phyloP scores from a whole-genome alignment of 1,139 yeast genomes.

The Pichia sp. region DNA sequence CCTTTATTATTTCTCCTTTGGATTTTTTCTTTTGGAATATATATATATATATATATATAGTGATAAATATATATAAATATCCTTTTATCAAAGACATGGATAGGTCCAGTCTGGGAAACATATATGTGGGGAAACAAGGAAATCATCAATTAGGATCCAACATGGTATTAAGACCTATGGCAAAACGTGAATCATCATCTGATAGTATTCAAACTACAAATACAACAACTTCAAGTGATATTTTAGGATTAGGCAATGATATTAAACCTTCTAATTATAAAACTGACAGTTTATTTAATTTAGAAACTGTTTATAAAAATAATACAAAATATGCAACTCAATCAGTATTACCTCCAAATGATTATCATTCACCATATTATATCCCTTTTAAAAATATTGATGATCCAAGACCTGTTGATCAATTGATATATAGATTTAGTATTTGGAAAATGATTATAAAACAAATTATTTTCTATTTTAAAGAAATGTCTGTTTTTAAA shows the following conservation, averaged over 20 bases:
- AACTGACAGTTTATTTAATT: slow-evolving; percentile 11
- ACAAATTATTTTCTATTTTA: slow-evolving; percentile 54
- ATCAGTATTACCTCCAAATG: slow-evolving; percentile 25
- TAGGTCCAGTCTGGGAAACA: no score
- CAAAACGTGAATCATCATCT: not conserved
- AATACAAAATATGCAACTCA: slow-evolving; percentile 17
- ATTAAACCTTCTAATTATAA: not conserved
- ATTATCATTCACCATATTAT: slow-evolving; percentile 30
- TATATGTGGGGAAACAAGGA: no score
- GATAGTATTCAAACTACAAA: not conserved
- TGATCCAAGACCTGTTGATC: slow-evolving; percentile 41
- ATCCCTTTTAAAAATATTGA: slow-evolving; percentile 25
- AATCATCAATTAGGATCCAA: no score
- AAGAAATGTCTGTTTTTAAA: slow-evolving; percentile 57
- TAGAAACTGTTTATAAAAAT: slow-evolving; percentile 15
- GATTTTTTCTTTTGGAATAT: no score
- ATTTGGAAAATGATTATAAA: slow-evolving; percentile 67
- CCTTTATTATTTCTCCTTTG: no score
- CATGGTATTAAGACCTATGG: no score
- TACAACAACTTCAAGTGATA: not conserved
- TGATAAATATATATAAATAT: no score
- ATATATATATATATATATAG: no score
- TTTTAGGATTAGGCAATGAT: not conserved
- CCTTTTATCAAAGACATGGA: no score
- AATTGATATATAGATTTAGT: slow-evolving; percentile 51